Evolutionary conservation across 2,329 filamentous ascomycete species (phyloP).

Genomic region (Ophiostoma ips): DNA sequence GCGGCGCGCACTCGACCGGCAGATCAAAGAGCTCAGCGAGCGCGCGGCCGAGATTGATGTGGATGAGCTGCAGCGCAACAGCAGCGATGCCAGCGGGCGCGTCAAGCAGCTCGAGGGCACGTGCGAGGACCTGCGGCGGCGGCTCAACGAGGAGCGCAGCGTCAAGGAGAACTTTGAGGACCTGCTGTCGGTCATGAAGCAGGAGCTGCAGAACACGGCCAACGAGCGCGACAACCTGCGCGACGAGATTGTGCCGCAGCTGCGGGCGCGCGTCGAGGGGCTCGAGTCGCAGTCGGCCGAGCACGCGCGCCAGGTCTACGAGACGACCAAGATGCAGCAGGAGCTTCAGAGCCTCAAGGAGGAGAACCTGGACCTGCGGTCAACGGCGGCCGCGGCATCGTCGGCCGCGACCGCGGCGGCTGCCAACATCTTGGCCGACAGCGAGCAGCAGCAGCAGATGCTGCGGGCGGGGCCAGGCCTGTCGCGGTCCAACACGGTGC

Average conservation of each 20-base stretch:
- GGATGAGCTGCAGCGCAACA: constrained; percentile 24
- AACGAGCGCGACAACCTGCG: constrained; percentile 87
- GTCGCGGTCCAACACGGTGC: constrained; percentile 42
- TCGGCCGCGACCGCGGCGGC: constrained; percentile 12
- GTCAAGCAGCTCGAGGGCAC: constrained; percentile 66
- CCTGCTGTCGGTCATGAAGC: constrained; percentile 67
- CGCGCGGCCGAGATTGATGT: constrained; percentile 53
- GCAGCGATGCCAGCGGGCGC: constrained; percentile 38
- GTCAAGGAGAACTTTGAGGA: constrained; percentile 92
- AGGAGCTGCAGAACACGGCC: constrained; percentile 66
- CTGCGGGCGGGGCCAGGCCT: constrained; percentile 9
- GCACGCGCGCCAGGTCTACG: constrained; percentile 60
- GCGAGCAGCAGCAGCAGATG: constrained; percentile 10
- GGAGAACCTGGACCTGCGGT: constrained; percentile 34
- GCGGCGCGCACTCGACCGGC: constrained; percentile 63
- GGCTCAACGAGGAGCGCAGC: constrained; percentile 70
- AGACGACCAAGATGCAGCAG: constrained; percentile 74
- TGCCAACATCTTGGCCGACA: not conserved
- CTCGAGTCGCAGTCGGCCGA: constrained; percentile 62
- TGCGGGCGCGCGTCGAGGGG: constrained; percentile 63
- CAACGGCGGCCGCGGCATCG: constrained; percentile 6
- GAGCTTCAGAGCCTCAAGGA: constrained; percentile 45
- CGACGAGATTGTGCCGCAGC: constrained; percentile 72
- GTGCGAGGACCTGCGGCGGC: constrained; percentile 70
- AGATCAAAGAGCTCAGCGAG: constrained; percentile 71